A percentile compares a stretch with the other conserved stretches of the same genome.
phyloP scores from a whole-genome alignment of 2,329 filamentous ascomycete genomes.

The Fusarium nanum region DNA sequence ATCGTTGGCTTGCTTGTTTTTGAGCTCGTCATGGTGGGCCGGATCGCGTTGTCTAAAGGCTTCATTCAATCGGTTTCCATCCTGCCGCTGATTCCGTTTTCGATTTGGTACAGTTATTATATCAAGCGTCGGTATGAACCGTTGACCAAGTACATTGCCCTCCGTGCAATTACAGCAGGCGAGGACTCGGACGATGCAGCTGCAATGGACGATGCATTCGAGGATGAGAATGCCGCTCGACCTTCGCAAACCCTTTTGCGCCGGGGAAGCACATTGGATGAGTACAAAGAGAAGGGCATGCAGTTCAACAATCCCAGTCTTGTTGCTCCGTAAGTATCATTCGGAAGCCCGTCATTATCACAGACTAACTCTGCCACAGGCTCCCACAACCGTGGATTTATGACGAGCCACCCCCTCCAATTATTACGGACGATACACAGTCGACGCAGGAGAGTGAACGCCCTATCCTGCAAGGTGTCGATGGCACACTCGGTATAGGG shows the following conservation, averaged over 20 bases:
- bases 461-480: slow-evolving; percentile 50
- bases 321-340: slow-evolving; percentile 67
- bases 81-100: slow-evolving; percentile 79
- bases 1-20: slow-evolving; percentile 89
- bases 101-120: slow-evolving; percentile 89
- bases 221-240: slow-evolving; percentile 54
- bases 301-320: slow-evolving; percentile 83
- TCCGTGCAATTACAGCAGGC: slow-evolving; percentile 79
- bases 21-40: slow-evolving; percentile 89
- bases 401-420: slow-evolving; percentile 61
- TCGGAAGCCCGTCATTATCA: not conserved
- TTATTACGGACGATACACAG: slow-evolving; percentile 44
- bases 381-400: slow-evolving; percentile 79
- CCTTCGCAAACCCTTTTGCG: slow-evolving; percentile 58
- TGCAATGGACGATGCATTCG: slow-evolving; percentile 53
- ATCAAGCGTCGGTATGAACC: slow-evolving; percentile 86
- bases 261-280: slow-evolving; percentile 75
- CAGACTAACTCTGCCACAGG: slow-evolving; percentile 52
- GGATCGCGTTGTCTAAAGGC: slow-evolving; percentile 79
- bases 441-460: slow-evolving; percentile 42
- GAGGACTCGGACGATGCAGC: slow-evolving; percentile 57
- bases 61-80: slow-evolving; percentile 79
- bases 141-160: slow-evolving; percentile 89
- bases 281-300: slow-evolving; percentile 75
- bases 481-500: slow-evolving; percentile 54